A percentile compares a stretch with the other conserved stretches of the same genome.
phyloP scores from a whole-genome alignment of 495 filamentous ascomycete genomes.

The Penicillium lagena region DNA sequence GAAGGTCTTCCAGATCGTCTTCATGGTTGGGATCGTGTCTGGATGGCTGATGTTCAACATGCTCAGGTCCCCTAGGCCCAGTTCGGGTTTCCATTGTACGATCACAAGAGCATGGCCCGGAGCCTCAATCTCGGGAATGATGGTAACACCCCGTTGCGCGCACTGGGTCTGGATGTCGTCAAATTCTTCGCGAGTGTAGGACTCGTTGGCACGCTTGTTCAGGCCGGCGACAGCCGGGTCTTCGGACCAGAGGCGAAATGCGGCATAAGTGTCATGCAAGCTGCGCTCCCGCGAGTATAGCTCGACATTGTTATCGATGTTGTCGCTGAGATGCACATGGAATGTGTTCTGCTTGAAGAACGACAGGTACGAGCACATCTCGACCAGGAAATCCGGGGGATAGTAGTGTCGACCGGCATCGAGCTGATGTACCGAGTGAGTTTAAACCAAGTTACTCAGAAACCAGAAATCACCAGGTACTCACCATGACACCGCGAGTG shows the following conservation, averaged over 20 bases:
- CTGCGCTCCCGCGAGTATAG: slow-evolving; percentile 23
- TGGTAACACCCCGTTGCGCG: slow-evolving; percentile 40
- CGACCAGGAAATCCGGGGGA: slow-evolving; percentile 42
- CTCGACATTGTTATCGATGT: slow-evolving; percentile 36
- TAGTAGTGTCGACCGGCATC: slow-evolving; percentile 46
- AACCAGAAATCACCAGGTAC: not conserved
- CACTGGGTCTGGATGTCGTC: slow-evolving; percentile 38
- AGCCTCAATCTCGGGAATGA: slow-evolving; percentile 48
- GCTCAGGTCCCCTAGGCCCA: slow-evolving; percentile 39
- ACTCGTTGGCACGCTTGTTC: slow-evolving; percentile 39
- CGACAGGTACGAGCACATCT: slow-evolving; percentile 46
- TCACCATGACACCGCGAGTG: slow-evolving; percentile 37
- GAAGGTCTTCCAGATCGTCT: slow-evolving; percentile 45
- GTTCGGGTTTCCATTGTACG: slow-evolving; percentile 45
- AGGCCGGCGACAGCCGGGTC: slow-evolving; percentile 33
- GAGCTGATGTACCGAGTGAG: slow-evolving; percentile 12
- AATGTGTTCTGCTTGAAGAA: slow-evolving; percentile 52
- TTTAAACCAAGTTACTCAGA: no score
- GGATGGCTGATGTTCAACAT: slow-evolving; percentile 47
- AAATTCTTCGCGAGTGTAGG: slow-evolving; percentile 38
- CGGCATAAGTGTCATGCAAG: slow-evolving; percentile 34
- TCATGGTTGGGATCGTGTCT: slow-evolving; percentile 43
- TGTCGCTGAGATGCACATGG: slow-evolving; percentile 48
- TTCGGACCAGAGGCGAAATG: slow-evolving; percentile 34
- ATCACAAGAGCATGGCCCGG: slow-evolving; percentile 46